Percentiles rank a stretch among this genome's conserved stretches.
These are phyloP conservation scores for Globisporangium canariense DNA, from an alignment of 352 stramenopile species.

Conservation along the genomic window DNA sequence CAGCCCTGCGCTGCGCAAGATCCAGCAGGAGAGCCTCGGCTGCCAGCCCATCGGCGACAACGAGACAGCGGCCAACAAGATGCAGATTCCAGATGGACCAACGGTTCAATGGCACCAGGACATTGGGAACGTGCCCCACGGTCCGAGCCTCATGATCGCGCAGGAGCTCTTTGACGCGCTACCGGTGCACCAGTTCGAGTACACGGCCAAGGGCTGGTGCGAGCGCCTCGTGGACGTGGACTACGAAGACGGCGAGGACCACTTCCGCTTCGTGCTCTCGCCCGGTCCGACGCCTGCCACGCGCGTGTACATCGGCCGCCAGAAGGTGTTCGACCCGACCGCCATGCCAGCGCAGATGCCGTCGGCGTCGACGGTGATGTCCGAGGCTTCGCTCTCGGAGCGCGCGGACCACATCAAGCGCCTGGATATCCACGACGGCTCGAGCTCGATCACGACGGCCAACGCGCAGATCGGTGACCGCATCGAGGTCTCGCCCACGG, in stretches of 20 bases:
- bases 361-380: conserved; percentile 11
- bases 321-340: conserved; percentile 75
- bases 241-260: conserved; percentile 71
- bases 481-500: conserved; percentile 93
- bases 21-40: conserved; percentile 86
- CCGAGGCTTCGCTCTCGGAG: conserved; percentile 17
- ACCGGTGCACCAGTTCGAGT: conserved; percentile 95
- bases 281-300: conserved; percentile 89
- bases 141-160: conserved; percentile 85
- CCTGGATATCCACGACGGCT: conserved; percentile 49
- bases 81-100: conserved; percentile 49
- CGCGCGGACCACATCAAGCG: conserved; percentile 30
- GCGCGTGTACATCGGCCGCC: conserved; percentile 82
- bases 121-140: conserved; percentile 68
- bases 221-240: conserved; percentile 93
- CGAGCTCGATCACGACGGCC: conserved; percentile 39
- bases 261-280: conserved; percentile 94
- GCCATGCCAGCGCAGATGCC: conserved; percentile 21
- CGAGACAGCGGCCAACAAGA: conserved; percentile 31
- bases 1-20: conserved; percentile 83
- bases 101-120: conserved; percentile 87
- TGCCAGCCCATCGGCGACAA: conserved; percentile 39
- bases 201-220: conserved; percentile 90
- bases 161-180: conserved; percentile 94
- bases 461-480: conserved; percentile 77